These are phyloP conservation scores for Trifolium subterraneum DNA, from an alignment of 306 rosid genomes.

Conservation along the genomic window DNA sequence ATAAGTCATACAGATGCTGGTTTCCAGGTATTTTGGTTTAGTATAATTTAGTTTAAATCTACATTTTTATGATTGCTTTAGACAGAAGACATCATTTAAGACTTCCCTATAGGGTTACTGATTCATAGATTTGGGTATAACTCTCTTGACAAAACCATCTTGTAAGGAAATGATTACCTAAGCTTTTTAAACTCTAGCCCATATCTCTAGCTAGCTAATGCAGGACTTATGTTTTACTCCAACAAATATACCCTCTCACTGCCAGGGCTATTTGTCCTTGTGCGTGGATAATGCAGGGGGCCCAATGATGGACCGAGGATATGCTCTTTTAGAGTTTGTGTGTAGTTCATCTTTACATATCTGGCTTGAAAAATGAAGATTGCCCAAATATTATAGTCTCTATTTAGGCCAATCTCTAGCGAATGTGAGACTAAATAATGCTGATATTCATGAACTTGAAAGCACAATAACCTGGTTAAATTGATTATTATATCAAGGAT, in stretches of 20 bases:
- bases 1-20: constrained; percentile 63
- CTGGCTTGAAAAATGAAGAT: neutral
- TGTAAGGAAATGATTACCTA: constrained; percentile 4
- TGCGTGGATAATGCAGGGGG: neutral
- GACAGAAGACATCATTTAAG: constrained; percentile 13
- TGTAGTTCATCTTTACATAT: neutral
- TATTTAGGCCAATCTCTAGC: neutral
- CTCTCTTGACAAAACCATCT: neutral
- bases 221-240: neutral
- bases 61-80: constrained; percentile 23
- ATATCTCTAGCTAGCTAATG: neutral
- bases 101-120: constrained; percentile 21
- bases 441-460: constrained; percentile 17
- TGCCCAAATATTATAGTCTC: neutral
- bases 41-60: constrained; percentile 33
- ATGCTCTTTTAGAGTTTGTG: neutral
- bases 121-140: neutral
- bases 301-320: neutral
- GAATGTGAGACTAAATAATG: constrained; percentile 2
- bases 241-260: neutral
- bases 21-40: constrained; percentile 71
- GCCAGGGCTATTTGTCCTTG: neutral
- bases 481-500: constrained; percentile 15
- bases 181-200: neutral
- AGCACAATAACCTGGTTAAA: constrained; percentile 28